Evolutionary conservation across 2,329 filamentous ascomycete genomes (phyloP).

Genomic region (Rhinocladiella mackenziei): DNA sequence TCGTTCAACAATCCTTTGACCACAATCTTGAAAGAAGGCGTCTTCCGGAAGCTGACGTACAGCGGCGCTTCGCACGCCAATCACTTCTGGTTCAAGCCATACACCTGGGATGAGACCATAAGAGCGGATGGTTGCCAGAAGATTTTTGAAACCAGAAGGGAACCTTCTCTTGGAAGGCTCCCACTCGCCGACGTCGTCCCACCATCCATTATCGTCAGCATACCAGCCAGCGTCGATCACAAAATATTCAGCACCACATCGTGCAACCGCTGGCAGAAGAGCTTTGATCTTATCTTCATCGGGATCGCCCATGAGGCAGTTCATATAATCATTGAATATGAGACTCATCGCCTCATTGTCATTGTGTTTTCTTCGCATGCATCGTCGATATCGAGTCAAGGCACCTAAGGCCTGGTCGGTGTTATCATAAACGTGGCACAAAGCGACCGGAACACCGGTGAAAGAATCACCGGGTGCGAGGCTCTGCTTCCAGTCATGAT

Average conservation of each 20-base stretch:
- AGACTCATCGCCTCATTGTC: conserved; percentile 34
- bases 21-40: conserved; percentile 35
- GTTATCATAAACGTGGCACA: conserved; percentile 29
- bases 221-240: conserved; percentile 41
- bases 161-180: conserved; percentile 35
- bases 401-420: conserved; percentile 30
- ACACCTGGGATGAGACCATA: conserved; percentile 34
- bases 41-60: conserved; percentile 31
- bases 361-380: conserved; percentile 31
- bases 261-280: conserved; percentile 32
- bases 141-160: conserved; percentile 32
- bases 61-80: conserved; percentile 34
- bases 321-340: conserved; percentile 43
- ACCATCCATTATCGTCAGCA: conserved; percentile 37
- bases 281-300: conserved; percentile 35
- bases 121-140: conserved; percentile 30
- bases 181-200: conserved; percentile 39
- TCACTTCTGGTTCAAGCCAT: conserved; percentile 39
- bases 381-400: conserved; percentile 34
- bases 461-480: conserved; percentile 31
- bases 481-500: conserved; percentile 33
- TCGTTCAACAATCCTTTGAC: conserved; percentile 34
- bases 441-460: conserved; percentile 28
- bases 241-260: conserved; percentile 37
- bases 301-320: conserved; percentile 40